Conservation (phyloP, 192 early-diverging fungal species). For the Backusella circina region DNA sequence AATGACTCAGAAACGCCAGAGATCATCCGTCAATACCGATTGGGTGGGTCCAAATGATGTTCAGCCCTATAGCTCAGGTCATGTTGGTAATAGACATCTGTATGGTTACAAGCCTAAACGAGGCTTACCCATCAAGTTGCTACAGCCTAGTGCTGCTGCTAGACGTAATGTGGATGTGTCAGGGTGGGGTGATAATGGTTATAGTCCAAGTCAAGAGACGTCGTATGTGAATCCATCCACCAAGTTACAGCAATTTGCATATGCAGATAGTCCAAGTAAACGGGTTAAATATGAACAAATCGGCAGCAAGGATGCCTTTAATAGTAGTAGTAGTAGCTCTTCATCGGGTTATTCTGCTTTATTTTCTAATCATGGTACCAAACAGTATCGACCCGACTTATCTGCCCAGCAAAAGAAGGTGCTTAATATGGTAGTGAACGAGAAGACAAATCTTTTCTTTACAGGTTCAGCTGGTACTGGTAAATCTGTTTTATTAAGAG, state of each 20-base stretch:
- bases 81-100: neutral
- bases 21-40: neutral
- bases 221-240: neutral
- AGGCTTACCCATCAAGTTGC: neutral
- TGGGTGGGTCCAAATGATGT: neutral
- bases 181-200: neutral
- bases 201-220: neutral
- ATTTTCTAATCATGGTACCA: neutral
- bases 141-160: neutral
- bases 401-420: constrained; percentile 57
- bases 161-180: neutral
- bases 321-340: neutral
- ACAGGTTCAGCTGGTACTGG: constrained; percentile 75
- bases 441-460: constrained; percentile 59
- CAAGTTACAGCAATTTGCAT: neutral
- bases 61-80: neutral
- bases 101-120: neutral
- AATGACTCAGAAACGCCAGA: neutral
- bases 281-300: neutral
- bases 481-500: constrained; percentile 48
- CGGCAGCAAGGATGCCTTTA: neutral
- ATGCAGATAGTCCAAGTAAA: neutral
- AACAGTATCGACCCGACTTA: constrained; percentile 20
- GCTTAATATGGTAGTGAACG: constrained; percentile 54
- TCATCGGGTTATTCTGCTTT: neutral